Base-by-base conservation (phyloP, 441 rosid genomes). In the Pelargonium myrrhifolium region DNA sequence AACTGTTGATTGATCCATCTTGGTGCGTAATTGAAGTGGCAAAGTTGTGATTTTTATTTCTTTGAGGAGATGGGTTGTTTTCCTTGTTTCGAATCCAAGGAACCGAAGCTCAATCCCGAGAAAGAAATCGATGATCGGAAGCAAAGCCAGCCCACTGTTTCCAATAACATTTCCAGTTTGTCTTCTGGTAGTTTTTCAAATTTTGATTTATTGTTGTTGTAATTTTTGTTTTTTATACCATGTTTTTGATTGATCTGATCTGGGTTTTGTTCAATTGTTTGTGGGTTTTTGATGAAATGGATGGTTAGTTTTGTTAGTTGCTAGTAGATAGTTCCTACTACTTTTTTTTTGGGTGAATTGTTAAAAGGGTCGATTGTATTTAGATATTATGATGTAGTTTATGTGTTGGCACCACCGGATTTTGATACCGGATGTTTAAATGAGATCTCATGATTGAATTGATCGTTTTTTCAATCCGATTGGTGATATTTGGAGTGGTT, bases 31-130 rank as follows among this genome's bases (percentile, higher is more conserved):
- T 51, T 51, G 58, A 51, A 28, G 31, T 28, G 1, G 31, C 2
- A 28, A 28, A 28, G 31, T 28, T 28, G 62, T 70, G 31, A n/a
- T 28, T 28, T 28, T 28, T 28, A 71, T 63, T 61, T 31, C 21
- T 65, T 73, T 68, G 72, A 66, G 75, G 76, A 72, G 79, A 93
- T 93, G 97, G 96, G 97, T 74, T 93, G 97, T 78, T 90, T 93
- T 84, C 71, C 96, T 64, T 93, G 98, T 83, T 90, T 89, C 58
- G 95, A 84, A 83, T 86, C 96, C 17, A 87, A 72, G 84, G 58
- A 51, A 20, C 97, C 86, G 85, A 83, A 72, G 80, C 70, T 88
- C 75, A 89, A 87, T 81, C 83, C 82, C n/a, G 81, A 71, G 12
- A 84, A 80, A 18, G 84, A 82, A 73, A 77, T 86, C 58, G 80